Base-by-base conservation (phyloP, 2,329 filamentous ascomycete species). In the Claviceps digitariae region DNA sequence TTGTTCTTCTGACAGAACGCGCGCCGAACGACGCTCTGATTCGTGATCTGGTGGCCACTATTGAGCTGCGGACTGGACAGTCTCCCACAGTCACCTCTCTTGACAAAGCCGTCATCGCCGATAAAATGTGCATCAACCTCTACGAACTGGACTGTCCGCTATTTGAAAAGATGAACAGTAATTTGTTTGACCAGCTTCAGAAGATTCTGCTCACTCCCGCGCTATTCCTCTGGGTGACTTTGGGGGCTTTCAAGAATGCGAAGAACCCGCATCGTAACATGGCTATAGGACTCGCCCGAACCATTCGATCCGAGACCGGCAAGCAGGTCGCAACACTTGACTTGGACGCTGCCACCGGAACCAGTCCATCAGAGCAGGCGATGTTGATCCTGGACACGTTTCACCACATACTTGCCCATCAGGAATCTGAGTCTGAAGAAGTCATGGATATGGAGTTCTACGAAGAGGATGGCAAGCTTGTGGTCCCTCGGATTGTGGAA, bases 321-420 rank as follows among this genome's bases (percentile, higher is more conserved):
- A 69, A 74, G 48, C 66, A 65, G 13, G 71, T 73, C 17, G 70
- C 71, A 1, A 74, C 70, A 1, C 62, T 77, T 0, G 74, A 76
- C 49, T 61, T 77, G 1, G 71, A 76, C 29, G 50, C 50, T 45
- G 36, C 67, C 67, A 4, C 57, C 60, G 9, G 64, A 13, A 54
- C 29, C 25, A 25, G 12, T 23, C 27, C 20, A 36, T 36, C 50
- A 2, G 40, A 45, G 21, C 29, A 46, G 41, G 41, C 50, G 15
- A 29, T 15, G 27, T 29, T 51, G 13, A 44, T 51, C 20, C 25
- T 20, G 8, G 20, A 51, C 5, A 38, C 41, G 9, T 20, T 51
- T 8, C 29, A 51, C 15, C 10, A 51, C 50, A 31, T 51, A 41
- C 50, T 51, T 4, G 29, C 41, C 5, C 50, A 38, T 34, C 36